Evolutionary conservation across 805 yeast species (phyloP), one percentile per base, ranked within the genome.

Genomic region (Yueomyces sinensis): DNA sequence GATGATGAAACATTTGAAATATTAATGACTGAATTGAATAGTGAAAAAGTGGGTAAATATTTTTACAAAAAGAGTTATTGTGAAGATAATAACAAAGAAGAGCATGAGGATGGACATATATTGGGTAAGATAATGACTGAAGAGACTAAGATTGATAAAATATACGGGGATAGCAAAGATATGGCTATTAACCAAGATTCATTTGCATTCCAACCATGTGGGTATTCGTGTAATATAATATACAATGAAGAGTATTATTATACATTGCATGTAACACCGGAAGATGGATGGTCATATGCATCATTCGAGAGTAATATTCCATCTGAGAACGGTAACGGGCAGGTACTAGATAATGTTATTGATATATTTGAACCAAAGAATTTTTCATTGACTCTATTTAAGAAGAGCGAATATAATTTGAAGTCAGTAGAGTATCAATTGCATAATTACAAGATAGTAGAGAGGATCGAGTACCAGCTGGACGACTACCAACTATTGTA

Each of bases 181-280:
- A 36, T 39, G 9, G 33, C 61, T 9, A 54, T 77, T 39, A 54
- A 62, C 36, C 84, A 78, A 47, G 97, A 89, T 60, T 82, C 95
- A 7, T 89, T 84, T 59, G 77, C 91, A 20, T 89, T 89, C 56
- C 64, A 81, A 4, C 98, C 98, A 2, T 89, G 97, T 56, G 98
- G 98, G 6, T 89, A 75, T 51, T 83, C 95, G 2, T 82, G 95
- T 31, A 89, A 89, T 56, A 77, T 93, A 15, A 64, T 87, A 27
- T 55, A 80, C 31, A 64, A 72, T 31, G 70, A 66, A 29, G 66
- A 70, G 45, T 74, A 73, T 50, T 80, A 77, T 54, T 81, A 80
- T 52, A 89, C 96, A 7, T 65, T 87, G 38, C 97, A 91, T 54
- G 82, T 91, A 29, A 91, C 98, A 0, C 97, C 97, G 0, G 97